Percentiles rank a stretch among this genome's conserved stretches.
Conservation (phyloP, 371 early-diverging fungal species). For the Nosema muscidifuracis region DNA sequence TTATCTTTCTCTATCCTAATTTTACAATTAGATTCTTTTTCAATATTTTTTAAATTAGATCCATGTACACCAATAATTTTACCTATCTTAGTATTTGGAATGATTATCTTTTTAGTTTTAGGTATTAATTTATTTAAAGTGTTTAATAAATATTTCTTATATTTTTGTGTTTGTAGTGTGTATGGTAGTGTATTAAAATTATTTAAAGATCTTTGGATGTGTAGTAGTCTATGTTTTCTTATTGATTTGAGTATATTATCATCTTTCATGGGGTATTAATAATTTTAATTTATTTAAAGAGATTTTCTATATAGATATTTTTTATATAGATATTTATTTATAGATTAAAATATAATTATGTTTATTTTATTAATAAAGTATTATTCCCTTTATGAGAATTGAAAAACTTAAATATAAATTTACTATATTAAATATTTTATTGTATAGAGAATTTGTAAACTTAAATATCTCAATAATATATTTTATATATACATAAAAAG, state of each 20-base stretch:
- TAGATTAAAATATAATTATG: too few species aligned
- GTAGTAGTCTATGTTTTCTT: not conserved
- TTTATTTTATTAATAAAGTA: too few species aligned
- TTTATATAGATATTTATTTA: too few species aligned
- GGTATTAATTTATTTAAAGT: not conserved
- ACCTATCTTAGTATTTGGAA: not conserved
- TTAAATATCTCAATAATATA: too few species aligned
- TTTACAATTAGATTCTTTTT: not conserved
- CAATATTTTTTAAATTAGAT: not conserved
- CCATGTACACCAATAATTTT: not conserved
- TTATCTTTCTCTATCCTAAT: not conserved
- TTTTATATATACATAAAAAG: too few species aligned
- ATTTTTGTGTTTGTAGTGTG: not conserved
- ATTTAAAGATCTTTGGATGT: not conserved
- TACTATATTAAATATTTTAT: too few species aligned
- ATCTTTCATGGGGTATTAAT: too few species aligned
- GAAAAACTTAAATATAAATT: too few species aligned
- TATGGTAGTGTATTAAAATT: not conserved
- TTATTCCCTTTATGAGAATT: too few species aligned
- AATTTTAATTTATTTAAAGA: too few species aligned
- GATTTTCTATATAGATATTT: too few species aligned
- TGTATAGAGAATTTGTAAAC: too few species aligned
- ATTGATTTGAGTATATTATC: not conserved
- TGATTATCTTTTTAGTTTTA: not conserved
- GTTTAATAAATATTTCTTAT: not conserved